Conservation (phyloP, 495 filamentous ascomycete genomes). For the Penicillium canariense region DNA sequence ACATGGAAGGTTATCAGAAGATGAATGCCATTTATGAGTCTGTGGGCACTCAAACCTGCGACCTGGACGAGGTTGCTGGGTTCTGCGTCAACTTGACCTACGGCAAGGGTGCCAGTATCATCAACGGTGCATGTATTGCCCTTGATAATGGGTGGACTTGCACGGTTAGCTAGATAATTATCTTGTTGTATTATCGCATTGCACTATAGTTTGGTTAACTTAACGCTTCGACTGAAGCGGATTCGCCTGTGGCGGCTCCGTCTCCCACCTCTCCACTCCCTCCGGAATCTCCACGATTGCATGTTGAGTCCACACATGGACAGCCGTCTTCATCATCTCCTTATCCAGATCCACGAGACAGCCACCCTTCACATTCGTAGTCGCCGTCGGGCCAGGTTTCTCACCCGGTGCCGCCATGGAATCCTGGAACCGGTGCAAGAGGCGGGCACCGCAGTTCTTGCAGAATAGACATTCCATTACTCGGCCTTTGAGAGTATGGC, state of each 20-base stretch:
- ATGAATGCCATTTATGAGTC: conserved; percentile 28
- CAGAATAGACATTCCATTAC: conserved; percentile 59
- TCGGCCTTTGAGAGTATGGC: conserved; percentile 41
- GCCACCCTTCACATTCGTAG: conserved; percentile 59
- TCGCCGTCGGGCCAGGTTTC: conserved; percentile 19
- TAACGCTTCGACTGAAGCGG: conserved; percentile 3
- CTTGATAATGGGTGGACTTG: conserved; percentile 33
- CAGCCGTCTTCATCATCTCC: conserved; percentile 50
- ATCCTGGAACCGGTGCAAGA: conserved; percentile 54
- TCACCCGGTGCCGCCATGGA: conserved; percentile 32
- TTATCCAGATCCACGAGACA: conserved; percentile 52
- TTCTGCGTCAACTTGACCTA: conserved; percentile 29
- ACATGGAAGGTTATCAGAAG: conserved; percentile 43
- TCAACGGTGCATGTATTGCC: conserved; percentile 35
- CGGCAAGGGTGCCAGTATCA: conserved; percentile 27
- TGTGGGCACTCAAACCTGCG: conserved; percentile 24
- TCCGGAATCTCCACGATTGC: conserved; percentile 64
- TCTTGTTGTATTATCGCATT: not conserved
- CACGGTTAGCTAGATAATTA: conserved; percentile 19
- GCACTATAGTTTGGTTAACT: not conserved
- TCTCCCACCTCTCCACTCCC: conserved; percentile 43
- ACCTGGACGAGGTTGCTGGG: conserved; percentile 40
- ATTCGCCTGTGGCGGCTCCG: conserved; percentile 17
- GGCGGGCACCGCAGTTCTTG: conserved; percentile 54
- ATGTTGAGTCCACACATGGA: conserved; percentile 61